These are phyloP conservation scores for Mycena kentingensis DNA, from an alignment of 768 basidiomycete genomes.

Conservation along the genomic window DNA sequence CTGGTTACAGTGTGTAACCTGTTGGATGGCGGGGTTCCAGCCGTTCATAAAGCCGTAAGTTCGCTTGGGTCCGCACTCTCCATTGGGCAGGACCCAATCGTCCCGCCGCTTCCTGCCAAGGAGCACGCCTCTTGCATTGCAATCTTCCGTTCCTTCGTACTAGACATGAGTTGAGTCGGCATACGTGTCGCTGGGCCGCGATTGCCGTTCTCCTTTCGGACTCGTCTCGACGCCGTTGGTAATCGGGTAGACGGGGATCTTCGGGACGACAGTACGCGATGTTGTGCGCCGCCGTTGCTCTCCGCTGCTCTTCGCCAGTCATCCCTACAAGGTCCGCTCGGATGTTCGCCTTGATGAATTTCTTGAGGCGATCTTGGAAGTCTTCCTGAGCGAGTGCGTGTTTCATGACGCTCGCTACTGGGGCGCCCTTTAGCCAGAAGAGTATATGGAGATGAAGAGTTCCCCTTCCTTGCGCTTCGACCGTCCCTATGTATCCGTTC, in stretches of 20 bases:
- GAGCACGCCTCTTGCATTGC: constrained; percentile 37
- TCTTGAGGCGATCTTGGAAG: constrained; percentile 31
- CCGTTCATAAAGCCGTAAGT: constrained; percentile 27
- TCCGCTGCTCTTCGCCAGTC: constrained; percentile 13
- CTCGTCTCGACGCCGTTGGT: not conserved
- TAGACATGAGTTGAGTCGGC: constrained; percentile 22
- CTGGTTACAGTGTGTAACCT: constrained; percentile 34
- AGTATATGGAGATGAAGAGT: constrained; percentile 40
- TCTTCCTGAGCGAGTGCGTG: constrained; percentile 23
- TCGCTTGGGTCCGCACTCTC: constrained; percentile 32
- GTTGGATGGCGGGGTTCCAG: constrained; percentile 29
- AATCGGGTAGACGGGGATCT: constrained; percentile 28
- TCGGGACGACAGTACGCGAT: constrained; percentile 38
- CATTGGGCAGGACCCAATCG: constrained; percentile 28
- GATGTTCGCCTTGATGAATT: constrained; percentile 22
- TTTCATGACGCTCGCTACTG: constrained; percentile 32
- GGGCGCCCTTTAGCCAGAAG: constrained; percentile 34
- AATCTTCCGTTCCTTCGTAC: constrained; percentile 9
- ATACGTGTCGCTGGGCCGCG: not conserved
- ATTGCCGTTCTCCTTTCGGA: not conserved
- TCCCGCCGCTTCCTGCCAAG: constrained; percentile 26
- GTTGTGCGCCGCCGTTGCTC: constrained; percentile 6
- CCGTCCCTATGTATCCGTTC: constrained; percentile 37
- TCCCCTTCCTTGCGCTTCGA: constrained; percentile 42
- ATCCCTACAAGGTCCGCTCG: constrained; percentile 30